Evolutionary conservation across 2,329 filamentous ascomycete genomes (phyloP).

Genomic region (Fusarium cicatricum): DNA sequence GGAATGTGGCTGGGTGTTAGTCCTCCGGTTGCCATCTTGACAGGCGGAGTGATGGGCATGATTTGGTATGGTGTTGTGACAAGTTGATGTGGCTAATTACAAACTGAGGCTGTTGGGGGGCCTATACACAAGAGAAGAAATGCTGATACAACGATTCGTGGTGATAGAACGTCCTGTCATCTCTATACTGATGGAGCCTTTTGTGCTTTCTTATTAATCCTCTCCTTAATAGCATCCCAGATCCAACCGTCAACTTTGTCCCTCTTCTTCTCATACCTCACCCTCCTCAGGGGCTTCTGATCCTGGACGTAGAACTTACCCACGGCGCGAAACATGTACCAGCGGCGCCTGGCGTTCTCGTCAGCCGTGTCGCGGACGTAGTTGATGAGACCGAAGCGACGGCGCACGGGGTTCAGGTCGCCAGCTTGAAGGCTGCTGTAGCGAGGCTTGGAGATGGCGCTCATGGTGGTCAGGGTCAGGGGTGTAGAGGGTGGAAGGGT

Average conservation of each 20-base stretch:
- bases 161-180: constrained; percentile 4
- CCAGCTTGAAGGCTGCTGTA: constrained; percentile 54
- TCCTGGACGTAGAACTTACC: constrained; percentile 51
- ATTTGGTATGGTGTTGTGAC: constrained; percentile 44
- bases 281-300: constrained; percentile 26
- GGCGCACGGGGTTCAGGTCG: constrained; percentile 44
- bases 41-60: constrained; percentile 48
- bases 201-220: constrained; percentile 40
- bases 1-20: constrained; percentile 45
- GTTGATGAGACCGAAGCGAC: constrained; percentile 53
- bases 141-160: neutral
- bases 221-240: constrained; percentile 51
- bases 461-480: constrained; percentile 64
- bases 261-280: constrained; percentile 40
- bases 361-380: constrained; percentile 48
- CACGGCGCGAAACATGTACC: constrained; percentile 53
- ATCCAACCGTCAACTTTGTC: constrained; percentile 51
- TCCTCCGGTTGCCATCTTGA: constrained; percentile 45
- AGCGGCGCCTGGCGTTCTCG: constrained; percentile 48
- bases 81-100: constrained; percentile 1
- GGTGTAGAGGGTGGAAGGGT: constrained; percentile 55
- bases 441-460: constrained; percentile 62
- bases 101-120: neutral
- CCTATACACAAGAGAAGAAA: neutral
- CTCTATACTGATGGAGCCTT: constrained; percentile 11